Conservation (phyloP, 2,329 filamentous ascomycete species). For the Xylaria sp. region DNA sequence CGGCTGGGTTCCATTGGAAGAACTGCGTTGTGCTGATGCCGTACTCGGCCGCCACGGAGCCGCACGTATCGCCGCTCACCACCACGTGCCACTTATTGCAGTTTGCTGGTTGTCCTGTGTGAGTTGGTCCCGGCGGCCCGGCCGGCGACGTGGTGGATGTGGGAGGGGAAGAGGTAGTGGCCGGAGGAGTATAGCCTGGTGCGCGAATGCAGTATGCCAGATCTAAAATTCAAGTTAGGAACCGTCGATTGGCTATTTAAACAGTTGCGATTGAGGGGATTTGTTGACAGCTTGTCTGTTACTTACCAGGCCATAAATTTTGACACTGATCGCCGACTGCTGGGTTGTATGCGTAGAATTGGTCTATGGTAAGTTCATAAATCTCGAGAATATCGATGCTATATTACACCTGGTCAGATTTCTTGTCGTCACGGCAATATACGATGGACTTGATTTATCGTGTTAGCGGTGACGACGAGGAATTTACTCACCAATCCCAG, state of each 20-base stretch:
- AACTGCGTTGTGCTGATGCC: conserved; percentile 3
- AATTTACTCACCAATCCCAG: not conserved
- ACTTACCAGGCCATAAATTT: not conserved
- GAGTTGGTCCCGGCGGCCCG: not conserved
- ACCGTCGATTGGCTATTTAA: too few relatives aligned
- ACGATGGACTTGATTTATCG: too few relatives aligned
- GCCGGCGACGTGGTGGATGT: not conserved
- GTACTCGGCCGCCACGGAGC: not conserved
- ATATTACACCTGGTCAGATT: not conserved
- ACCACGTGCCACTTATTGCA: not conserved
- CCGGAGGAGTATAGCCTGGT: not conserved
- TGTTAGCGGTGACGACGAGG: too few relatives aligned
- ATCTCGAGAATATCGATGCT: not conserved
- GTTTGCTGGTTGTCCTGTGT: not conserved
- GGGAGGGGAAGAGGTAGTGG: not conserved
- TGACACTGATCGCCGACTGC: not conserved
- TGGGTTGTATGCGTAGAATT: conserved; percentile 6
- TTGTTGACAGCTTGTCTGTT: not conserved
- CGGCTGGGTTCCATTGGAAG: conserved; percentile 8
- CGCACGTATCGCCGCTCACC: not conserved
- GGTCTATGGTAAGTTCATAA: not conserved
- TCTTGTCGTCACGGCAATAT: not conserved
- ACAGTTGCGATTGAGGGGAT: too few relatives aligned
- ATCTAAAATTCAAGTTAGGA: too few relatives aligned
- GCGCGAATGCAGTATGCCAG: not conserved